Conservation (phyloP, 2,329 filamentous ascomycete species). For the Aspergillus vadensis region DNA sequence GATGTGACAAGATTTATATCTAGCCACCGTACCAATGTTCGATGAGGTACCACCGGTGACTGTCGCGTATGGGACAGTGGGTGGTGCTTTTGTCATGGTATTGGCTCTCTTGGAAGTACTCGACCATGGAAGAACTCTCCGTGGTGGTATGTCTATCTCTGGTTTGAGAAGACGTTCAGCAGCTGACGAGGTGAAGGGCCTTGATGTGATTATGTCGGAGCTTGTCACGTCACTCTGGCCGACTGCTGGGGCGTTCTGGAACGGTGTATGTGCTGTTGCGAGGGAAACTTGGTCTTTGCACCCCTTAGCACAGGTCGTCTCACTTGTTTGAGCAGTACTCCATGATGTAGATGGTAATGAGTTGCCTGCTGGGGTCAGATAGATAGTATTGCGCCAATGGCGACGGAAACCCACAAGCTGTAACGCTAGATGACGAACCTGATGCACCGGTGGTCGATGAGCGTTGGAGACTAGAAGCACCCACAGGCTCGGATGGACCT, state of each 20-base stretch:
- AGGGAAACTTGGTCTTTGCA: slow-evolving; percentile 3
- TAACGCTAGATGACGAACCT: slow-evolving; percentile 8
- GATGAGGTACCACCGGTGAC: not conserved
- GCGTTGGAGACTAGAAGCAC: slow-evolving; percentile 2
- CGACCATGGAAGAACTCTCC: slow-evolving; percentile 45
- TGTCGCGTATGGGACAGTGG: not conserved
- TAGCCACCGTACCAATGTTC: not conserved
- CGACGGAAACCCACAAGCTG: slow-evolving; percentile 4
- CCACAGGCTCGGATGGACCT: not conserved
- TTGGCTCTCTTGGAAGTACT: slow-evolving; percentile 29
- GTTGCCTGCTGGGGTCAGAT: not conserved
- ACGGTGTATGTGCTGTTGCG: slow-evolving; percentile 1
- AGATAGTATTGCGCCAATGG: not conserved
- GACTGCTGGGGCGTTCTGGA: not conserved
- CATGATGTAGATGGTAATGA: slow-evolving; percentile 17
- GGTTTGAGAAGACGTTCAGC: slow-evolving; percentile 29
- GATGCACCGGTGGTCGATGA: slow-evolving; percentile 1
- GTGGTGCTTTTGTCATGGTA: not conserved
- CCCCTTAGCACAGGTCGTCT: not conserved
- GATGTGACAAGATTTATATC: not conserved
- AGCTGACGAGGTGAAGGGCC: slow-evolving; percentile 32
- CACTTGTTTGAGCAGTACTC: slow-evolving; percentile 3
- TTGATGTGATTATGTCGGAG: slow-evolving; percentile 1
- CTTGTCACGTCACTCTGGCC: not conserved
- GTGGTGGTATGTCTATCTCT: slow-evolving; percentile 43